phyloP scores from a whole-genome alignment of 176 grass and related monocot genomes.

The Oryza glumipatula region DNA sequence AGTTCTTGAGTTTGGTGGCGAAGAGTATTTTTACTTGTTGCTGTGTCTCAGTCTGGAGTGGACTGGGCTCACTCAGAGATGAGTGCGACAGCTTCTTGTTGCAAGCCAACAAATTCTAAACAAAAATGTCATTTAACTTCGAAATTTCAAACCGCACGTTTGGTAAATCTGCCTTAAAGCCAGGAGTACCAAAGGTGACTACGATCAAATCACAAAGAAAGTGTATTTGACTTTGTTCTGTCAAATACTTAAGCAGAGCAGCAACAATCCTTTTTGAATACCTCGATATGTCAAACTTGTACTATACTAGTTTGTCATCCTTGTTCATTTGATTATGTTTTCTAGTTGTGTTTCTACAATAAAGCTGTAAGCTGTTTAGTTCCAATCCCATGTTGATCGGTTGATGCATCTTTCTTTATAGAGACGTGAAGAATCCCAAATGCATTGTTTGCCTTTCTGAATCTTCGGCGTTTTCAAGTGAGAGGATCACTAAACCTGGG shows the following conservation, averaged over 20 bases:
- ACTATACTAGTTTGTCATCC: too few relatives aligned
- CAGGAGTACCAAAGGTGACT: background rate
- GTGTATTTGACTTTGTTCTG: background rate
- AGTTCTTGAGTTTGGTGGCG: constrained; percentile 6
- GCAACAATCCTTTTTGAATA: background rate
- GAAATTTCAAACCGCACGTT: background rate
- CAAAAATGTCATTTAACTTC: background rate
- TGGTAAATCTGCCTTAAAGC: background rate
- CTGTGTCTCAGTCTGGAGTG: constrained; percentile 1
- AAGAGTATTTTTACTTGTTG: constrained; percentile 23
- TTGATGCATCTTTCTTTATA: background rate
- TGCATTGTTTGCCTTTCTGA: constrained; percentile 6
- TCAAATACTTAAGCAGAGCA: background rate
- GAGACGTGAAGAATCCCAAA: constrained; percentile 34
- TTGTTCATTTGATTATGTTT: background rate
- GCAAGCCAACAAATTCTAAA: background rate
- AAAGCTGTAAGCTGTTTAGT: background rate
- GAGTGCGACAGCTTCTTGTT: background rate
- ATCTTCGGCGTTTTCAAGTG: background rate
- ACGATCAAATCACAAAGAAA: background rate
- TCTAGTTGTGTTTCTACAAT: background rate
- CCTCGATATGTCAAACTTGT: background rate
- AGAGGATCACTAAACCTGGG: background rate
- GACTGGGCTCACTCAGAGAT: background rate
- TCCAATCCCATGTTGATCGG: background rate